Evolutionary conservation across 2,329 filamentous ascomycete species (phyloP).

Genomic region (Apiospora aurea): DNA sequence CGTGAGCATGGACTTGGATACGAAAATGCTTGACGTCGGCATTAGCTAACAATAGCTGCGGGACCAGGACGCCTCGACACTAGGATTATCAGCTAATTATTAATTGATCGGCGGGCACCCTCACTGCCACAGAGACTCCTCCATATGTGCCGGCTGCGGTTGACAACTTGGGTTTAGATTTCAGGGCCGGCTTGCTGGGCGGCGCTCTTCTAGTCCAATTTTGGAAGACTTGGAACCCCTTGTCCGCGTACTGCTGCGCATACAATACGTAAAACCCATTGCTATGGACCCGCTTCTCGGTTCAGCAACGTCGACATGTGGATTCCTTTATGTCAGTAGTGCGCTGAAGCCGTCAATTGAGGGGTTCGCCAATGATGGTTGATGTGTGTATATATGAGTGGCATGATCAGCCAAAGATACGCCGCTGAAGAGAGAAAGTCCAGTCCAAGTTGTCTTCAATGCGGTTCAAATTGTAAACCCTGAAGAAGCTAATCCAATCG

Average conservation of each 20-base stretch:
- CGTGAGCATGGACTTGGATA: background rate
- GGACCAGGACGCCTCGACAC: background rate
- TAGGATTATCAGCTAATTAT: background rate
- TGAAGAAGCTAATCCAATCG: background rate
- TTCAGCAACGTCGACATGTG: background rate
- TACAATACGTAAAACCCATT: background rate
- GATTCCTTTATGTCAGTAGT: conserved; percentile 2
- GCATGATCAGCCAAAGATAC: background rate
- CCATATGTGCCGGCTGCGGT: background rate
- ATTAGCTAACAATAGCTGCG: conserved; percentile 12
- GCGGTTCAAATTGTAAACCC: background rate
- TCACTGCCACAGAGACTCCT: background rate
- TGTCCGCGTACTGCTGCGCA: background rate
- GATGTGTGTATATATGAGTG: background rate
- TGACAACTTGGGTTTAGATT: conserved; percentile 9
- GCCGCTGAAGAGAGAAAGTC: background rate
- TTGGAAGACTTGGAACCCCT: background rate
- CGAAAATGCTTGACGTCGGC: background rate
- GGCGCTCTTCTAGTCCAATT: background rate
- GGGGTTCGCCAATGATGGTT: background rate
- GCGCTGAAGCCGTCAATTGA: background rate
- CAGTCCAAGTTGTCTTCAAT: background rate
- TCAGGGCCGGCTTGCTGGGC: background rate
- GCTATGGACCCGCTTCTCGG: background rate
- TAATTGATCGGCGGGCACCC: background rate